These are phyloP conservation scores for Cordyceps fumosorosea DNA, from an alignment of 2,329 filamentous ascomycete species.

Conservation along the genomic window DNA sequence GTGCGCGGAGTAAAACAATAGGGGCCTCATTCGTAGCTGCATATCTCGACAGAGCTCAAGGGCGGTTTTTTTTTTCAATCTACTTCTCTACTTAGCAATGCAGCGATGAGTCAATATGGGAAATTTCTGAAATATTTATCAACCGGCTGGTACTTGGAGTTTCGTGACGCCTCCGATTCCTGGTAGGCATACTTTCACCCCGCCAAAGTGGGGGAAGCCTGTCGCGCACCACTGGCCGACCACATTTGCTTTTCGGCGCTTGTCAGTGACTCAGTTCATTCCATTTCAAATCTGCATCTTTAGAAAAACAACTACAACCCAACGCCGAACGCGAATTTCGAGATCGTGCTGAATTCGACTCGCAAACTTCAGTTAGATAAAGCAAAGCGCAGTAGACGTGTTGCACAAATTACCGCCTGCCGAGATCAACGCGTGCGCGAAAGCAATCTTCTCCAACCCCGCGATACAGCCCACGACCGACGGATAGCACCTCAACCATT, in stretches of 20 bases:
- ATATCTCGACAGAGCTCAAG: neutral
- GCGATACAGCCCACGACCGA: slow-evolving; percentile 13
- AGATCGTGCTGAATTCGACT: neutral
- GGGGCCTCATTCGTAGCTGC: too few relatives aligned
- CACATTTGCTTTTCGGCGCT: neutral
- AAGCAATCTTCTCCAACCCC: neutral
- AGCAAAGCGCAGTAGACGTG: neutral
- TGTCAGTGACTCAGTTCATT: slow-evolving; percentile 6
- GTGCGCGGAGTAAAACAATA: too few relatives aligned
- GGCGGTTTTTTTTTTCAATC: neutral
- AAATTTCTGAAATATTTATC: too few relatives aligned
- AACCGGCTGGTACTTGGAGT: neutral
- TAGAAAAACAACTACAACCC: neutral
- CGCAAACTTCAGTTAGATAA: neutral
- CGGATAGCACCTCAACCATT: slow-evolving; percentile 8
- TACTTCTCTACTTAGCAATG: too few relatives aligned
- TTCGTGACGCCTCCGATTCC: neutral
- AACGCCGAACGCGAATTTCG: neutral
- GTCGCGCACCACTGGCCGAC: neutral
- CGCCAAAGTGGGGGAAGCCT: slow-evolving; percentile 9
- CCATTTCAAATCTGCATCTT: neutral
- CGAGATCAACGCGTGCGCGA: neutral
- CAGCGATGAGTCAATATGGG: too few relatives aligned
- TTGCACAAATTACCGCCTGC: neutral
- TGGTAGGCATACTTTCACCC: neutral